A percentile compares a stretch with the other conserved stretches of the same genome.
These are phyloP conservation scores for Fusarium sp. DNA, from an alignment of 2,329 filamentous ascomycete species.

Conservation along the genomic window DNA sequence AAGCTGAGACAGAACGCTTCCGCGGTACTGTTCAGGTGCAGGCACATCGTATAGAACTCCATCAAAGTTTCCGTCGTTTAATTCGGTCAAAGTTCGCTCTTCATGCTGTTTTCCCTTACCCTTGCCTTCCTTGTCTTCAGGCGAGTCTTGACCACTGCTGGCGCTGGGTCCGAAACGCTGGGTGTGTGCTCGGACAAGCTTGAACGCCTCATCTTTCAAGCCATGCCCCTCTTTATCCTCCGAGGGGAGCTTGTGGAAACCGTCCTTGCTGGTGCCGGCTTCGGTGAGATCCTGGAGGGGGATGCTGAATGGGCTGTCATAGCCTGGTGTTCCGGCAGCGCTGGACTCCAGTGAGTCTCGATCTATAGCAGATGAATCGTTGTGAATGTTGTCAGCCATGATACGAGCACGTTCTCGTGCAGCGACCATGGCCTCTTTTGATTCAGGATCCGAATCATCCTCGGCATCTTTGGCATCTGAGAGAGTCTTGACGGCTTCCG, in stretches of 20 bases:
- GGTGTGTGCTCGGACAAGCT: slow-evolving; percentile 59
- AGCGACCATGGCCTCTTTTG: slow-evolving; percentile 53
- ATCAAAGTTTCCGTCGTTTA: slow-evolving; percentile 56
- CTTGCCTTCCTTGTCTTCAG: slow-evolving; percentile 6
- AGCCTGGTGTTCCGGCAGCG: slow-evolving; percentile 44
- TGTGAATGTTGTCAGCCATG: slow-evolving; percentile 56
- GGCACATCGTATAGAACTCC: slow-evolving; percentile 56
- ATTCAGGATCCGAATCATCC: slow-evolving; percentile 47
- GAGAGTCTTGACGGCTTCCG: slow-evolving; percentile 52
- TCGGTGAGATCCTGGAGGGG: slow-evolving; percentile 50
- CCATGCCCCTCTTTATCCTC: slow-evolving; percentile 19
- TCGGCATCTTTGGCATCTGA: slow-evolving; percentile 30
- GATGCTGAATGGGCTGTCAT: slow-evolving; percentile 46
- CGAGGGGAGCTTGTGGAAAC: slow-evolving; percentile 32
- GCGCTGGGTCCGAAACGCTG: slow-evolving; percentile 38
- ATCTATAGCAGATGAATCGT: slow-evolving; percentile 51
- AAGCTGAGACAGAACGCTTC: slow-evolving; percentile 60
- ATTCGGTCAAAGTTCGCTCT: slow-evolving; percentile 47
- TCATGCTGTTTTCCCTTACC: slow-evolving; percentile 23
- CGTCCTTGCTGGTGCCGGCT: slow-evolving; percentile 27
- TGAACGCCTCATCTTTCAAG: slow-evolving; percentile 53
- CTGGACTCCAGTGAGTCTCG: slow-evolving; percentile 56
- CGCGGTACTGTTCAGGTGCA: slow-evolving; percentile 57
- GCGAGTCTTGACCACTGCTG: slow-evolving; percentile 14
- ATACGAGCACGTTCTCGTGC: slow-evolving; percentile 58